These are phyloP conservation scores for Sphaerobolus stellatus DNA, from an alignment of 1,284 basidiomycete species.

Conservation along the genomic window DNA sequence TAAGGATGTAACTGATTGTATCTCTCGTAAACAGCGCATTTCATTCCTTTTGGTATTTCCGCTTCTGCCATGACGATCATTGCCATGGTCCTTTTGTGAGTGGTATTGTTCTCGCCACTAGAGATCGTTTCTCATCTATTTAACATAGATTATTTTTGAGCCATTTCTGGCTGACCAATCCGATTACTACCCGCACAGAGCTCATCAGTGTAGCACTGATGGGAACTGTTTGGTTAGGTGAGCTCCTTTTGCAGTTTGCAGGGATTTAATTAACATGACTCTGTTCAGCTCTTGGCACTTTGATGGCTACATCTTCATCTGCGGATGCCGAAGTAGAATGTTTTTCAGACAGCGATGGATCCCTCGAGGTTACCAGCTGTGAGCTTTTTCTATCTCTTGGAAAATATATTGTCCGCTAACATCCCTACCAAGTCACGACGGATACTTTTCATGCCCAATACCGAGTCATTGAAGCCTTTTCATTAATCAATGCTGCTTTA, in stretches of 20 bases:
- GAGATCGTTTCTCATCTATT: constrained; percentile 5
- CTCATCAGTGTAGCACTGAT: constrained; percentile 64
- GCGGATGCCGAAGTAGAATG: constrained; percentile 79
- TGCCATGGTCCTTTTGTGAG: constrained; percentile 66
- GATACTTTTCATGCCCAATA: constrained; percentile 81
- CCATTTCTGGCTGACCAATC: constrained; percentile 62
- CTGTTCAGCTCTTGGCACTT: constrained; percentile 63
- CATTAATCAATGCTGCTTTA: constrained; percentile 70
- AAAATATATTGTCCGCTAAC: constrained; percentile 15
- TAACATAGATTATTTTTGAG: constrained; percentile 57
- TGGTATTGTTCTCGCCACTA: constrained; percentile 10
- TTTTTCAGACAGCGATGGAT: constrained; percentile 54
- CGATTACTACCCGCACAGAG: constrained; percentile 75
- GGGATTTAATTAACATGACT: constrained; percentile 19
- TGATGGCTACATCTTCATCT: constrained; percentile 67
- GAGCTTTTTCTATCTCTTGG: constrained; percentile 32
- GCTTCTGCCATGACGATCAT: constrained; percentile 67
- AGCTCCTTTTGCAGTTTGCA: constrained; percentile 25
- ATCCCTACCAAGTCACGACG: constrained; percentile 51
- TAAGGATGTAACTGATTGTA: constrained; percentile 9
- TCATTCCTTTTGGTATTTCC: constrained; percentile 80
- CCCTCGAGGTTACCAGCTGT: constrained; percentile 62
- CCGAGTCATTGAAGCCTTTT: constrained; percentile 72
- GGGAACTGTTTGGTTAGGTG: constrained; percentile 78
- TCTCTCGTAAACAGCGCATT: constrained; percentile 55